Conservation (phyloP, 306 rosid species). For the Sicyos baderoa region DNA sequence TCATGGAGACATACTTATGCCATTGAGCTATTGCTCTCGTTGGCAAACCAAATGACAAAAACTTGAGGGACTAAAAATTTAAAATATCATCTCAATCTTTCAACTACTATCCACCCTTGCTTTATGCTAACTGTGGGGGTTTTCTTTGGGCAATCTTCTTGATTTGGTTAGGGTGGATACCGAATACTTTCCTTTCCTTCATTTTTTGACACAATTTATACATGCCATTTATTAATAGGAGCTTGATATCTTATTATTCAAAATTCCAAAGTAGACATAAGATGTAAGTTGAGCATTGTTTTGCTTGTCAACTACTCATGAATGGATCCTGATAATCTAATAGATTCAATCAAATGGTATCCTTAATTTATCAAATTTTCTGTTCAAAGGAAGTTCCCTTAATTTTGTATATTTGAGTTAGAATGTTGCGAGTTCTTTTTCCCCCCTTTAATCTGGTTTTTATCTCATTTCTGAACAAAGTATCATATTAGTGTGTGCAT, state of each 20-base stretch:
- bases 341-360: too few relatives aligned
- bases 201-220: neutral
- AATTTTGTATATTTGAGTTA: slow-evolving; percentile 5
- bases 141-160: slow-evolving; percentile 4
- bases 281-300: neutral
- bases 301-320: neutral
- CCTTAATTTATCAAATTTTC: neutral
- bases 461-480: neutral
- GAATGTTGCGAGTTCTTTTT: neutral
- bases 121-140: neutral
- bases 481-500: neutral
- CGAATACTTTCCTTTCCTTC: neutral
- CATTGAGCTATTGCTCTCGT: too few relatives aligned
- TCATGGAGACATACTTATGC: too few relatives aligned
- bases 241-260: neutral
- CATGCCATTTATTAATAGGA: neutral
- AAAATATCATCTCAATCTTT: neutral
- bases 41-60: neutral
- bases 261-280: neutral
- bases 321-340: neutral
- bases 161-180: neutral
- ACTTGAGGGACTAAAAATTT: neutral
- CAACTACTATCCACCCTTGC: neutral
- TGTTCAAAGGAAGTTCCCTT: slow-evolving; percentile 2
- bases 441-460: neutral